Conservation (phyloP, 1,284 basidiomycete genomes). For the Volvariella volvacea region DNA sequence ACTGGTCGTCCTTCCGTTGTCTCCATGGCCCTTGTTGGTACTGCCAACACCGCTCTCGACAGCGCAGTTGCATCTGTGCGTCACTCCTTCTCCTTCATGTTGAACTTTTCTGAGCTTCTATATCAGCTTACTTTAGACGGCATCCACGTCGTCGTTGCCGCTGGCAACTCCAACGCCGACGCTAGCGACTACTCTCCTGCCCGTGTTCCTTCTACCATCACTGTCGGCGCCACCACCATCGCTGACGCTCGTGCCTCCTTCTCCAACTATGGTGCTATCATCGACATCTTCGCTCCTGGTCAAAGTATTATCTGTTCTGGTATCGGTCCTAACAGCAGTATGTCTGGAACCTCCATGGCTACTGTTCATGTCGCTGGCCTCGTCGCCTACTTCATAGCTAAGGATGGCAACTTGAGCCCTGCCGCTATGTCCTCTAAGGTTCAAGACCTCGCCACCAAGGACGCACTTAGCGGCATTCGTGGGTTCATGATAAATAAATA, state of each 20-base stretch:
- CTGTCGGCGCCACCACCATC: slow-evolving; percentile 71
- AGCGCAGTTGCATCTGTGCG: slow-evolving; percentile 51
- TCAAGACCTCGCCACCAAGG: slow-evolving; percentile 15
- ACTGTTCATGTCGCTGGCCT: slow-evolving; percentile 57
- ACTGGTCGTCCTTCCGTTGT: slow-evolving; percentile 59
- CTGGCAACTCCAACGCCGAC: slow-evolving; percentile 45
- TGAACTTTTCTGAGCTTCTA: neutral
- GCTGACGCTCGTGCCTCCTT: slow-evolving; percentile 73
- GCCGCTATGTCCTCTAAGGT: slow-evolving; percentile 17
- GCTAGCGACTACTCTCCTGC: slow-evolving; percentile 72
- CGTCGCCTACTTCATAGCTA: slow-evolving; percentile 61
- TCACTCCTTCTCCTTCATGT: neutral
- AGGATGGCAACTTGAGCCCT: slow-evolving; percentile 18
- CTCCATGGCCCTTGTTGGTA: slow-evolving; percentile 34
- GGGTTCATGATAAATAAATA: slow-evolving; percentile 8
- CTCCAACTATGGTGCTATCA: slow-evolving; percentile 65
- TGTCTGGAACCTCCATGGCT: slow-evolving; percentile 57
- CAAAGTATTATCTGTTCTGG: slow-evolving; percentile 65
- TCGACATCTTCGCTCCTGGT: slow-evolving; percentile 74
- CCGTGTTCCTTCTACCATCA: slow-evolving; percentile 58
- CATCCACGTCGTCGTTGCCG: slow-evolving; percentile 25
- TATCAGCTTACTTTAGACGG: slow-evolving; percentile 17
- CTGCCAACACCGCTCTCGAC: slow-evolving; percentile 54
- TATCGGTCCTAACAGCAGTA: slow-evolving; percentile 44
- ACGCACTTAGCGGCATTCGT: slow-evolving; percentile 20